phyloP scores from a whole-genome alignment of 1,284 basidiomycete species.

The Ustilago xerochloae region DNA sequence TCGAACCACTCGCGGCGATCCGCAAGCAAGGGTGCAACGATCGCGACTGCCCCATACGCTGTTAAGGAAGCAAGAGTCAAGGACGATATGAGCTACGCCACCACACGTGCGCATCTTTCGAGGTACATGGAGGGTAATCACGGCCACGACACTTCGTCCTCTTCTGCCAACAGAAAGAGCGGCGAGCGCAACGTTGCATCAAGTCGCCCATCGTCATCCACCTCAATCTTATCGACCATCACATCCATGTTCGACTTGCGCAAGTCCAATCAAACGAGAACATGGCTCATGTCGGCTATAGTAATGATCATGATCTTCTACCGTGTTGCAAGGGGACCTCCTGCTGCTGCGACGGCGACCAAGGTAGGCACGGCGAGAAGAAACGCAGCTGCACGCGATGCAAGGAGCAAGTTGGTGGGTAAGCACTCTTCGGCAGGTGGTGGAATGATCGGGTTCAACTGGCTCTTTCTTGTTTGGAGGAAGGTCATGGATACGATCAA shows the following conservation, averaged over 20 bases:
- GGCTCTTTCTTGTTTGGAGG: constrained; percentile 35
- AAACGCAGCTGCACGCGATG: constrained; percentile 32
- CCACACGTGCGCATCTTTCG: constrained; percentile 42
- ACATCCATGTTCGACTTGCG: constrained; percentile 33
- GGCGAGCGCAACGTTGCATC: constrained; percentile 10
- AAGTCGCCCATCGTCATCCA: constrained; percentile 3
- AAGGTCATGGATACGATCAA: constrained; percentile 49
- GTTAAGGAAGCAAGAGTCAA: constrained; percentile 22
- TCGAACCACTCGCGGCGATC: constrained; percentile 39
- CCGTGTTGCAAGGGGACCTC: constrained; percentile 21
- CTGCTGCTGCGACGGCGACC: constrained; percentile 1
- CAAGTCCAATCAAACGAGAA: constrained; percentile 30
- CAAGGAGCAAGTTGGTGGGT: constrained; percentile 38
- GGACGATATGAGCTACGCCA: constrained; percentile 38
- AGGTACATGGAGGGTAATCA: constrained; percentile 42
- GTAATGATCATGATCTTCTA: constrained; percentile 42
- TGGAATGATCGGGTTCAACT: constrained; percentile 25
- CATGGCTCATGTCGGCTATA: constrained; percentile 40
- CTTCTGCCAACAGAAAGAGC: constrained; percentile 1
- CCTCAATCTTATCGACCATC: constrained; percentile 32
- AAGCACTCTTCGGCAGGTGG: constrained; percentile 11
- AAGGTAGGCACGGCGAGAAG: constrained; percentile 1
- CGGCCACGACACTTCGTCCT: background rate
- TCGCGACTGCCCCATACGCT: background rate
- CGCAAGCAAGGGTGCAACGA: constrained; percentile 6